Percentiles rank a stretch among this genome's conserved stretches.
These are phyloP conservation scores for Blastocystis sp. DNA, from an alignment of 352 stramenopile species.

Conservation along the genomic window DNA sequence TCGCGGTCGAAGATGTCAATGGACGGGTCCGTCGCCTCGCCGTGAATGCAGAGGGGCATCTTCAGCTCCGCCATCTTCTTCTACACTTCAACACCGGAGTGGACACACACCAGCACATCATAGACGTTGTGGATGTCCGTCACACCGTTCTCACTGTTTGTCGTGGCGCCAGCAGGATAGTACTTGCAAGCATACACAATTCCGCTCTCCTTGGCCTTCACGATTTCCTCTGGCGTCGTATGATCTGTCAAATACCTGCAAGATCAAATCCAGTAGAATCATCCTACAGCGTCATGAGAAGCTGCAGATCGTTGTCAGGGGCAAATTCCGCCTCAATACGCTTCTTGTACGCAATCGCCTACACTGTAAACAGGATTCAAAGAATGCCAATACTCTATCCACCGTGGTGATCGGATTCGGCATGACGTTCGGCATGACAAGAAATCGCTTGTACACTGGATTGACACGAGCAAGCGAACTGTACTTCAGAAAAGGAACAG, in stretches of 20 bases:
- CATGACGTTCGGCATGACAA: constrained; percentile 98
- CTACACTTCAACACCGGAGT: constrained; percentile 71
- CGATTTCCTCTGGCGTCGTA: constrained; percentile 92
- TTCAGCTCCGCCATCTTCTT: constrained; percentile 76
- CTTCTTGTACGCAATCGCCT: constrained; percentile 90
- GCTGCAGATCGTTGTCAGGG: constrained; percentile 80
- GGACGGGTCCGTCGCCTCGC: constrained; percentile 86
- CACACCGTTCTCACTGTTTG: constrained; percentile 94
- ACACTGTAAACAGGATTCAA: constrained; percentile 16
- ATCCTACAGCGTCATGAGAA: constrained; percentile 85
- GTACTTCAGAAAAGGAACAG: background rate
- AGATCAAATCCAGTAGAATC: background rate
- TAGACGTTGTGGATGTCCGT: constrained; percentile 90
- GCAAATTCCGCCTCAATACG: constrained; percentile 81
- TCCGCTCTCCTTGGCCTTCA: constrained; percentile 80
- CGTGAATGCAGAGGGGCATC: constrained; percentile 92
- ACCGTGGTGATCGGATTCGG: constrained; percentile 88
- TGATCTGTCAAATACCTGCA: constrained; percentile 90
- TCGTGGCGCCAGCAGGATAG: constrained; percentile 95
- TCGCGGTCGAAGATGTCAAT: constrained; percentile 98
- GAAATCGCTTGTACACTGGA: constrained; percentile 74
- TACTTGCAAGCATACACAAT: constrained; percentile 92
- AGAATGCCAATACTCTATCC: constrained; percentile 1
- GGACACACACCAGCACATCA: constrained; percentile 79
- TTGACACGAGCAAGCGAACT: constrained; percentile 62